Conservation (phyloP, 1,284 basidiomycete species). For the Puccinia hordei region DNA sequence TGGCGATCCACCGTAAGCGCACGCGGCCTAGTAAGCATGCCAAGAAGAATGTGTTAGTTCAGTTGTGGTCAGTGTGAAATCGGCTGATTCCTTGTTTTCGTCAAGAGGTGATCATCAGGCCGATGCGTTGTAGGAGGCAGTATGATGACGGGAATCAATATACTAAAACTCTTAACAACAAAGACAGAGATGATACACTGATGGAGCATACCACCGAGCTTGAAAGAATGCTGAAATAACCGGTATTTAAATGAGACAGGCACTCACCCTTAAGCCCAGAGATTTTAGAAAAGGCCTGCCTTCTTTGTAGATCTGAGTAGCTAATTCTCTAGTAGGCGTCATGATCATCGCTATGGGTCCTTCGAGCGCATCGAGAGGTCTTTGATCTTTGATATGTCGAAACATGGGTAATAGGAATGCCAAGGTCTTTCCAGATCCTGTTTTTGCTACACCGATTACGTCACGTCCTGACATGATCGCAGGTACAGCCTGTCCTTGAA, state of each 20-base stretch:
- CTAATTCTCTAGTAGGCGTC: conserved; percentile 95
- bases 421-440: conserved; percentile 92
- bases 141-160: conserved; percentile 51
- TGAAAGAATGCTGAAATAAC: conserved; percentile 12
- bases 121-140: conserved; percentile 39
- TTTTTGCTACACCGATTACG: conserved; percentile 99
- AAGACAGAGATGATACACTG: conserved; percentile 32
- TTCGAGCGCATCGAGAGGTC: conserved; percentile 88
- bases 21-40: conserved; percentile 71
- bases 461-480: conserved; percentile 98
- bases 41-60: conserved; percentile 21
- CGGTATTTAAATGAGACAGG: background rate
- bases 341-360: conserved; percentile 94
- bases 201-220: conserved; percentile 33
- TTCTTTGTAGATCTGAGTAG: conserved; percentile 94
- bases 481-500: conserved; percentile 96
- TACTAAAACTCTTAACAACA: conserved; percentile 15
- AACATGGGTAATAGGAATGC: conserved; percentile 94
- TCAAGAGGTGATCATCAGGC: background rate
- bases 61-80: background rate
- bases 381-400: conserved; percentile 98
- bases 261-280: conserved; percentile 75
- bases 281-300: conserved; percentile 94
- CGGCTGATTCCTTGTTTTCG: background rate
- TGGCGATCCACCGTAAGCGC: conserved; percentile 95